Base-by-base conservation (phyloP, 345 rosid species). In the Rubroshorea leprosula region DNA sequence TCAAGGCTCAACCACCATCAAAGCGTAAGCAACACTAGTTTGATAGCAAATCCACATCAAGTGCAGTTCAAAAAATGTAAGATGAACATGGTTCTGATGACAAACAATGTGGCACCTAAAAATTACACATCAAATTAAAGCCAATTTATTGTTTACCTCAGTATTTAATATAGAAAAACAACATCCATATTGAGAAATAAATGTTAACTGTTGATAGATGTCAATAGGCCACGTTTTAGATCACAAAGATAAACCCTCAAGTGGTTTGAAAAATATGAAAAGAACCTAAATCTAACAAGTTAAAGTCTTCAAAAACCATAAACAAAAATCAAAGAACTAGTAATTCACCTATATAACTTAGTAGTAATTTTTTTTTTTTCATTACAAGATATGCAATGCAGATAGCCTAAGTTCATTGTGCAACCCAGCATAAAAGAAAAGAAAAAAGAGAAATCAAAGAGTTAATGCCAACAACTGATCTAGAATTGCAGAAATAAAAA, bases 1-100 rank as follows among this genome's bases (percentile, higher is more conserved):
- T n/a, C n/a, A 68, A 51, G 58, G 54, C 50, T 48, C 49, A 71
- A 68, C 73, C 12, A 57, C 60, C 60, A 31, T 57, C 58, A n/a
- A 50, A 16, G 1, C 39, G 22, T 20, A 64, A 63, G 57, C 66
- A 47, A 51, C 8, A 49, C 12, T 48, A 10, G 49, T 24, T 35
- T 49, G 47, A 17, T 44, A 31, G 15, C 11, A 39, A 31, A 11
- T 49, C 17, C 50, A 18, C 11, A 51, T 39, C 50, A 55, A 24
- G n/a, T n/a, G 5, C 50, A 15, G 16, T 31, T 16, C 58, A 17
- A 17, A 8, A 16, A 46, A 21, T 15, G 15, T n/a, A 25, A 23
- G 15, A n/a, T n/a, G n/a, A n/a, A n/a, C n/a, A 6, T 43, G 54
- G 49, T 29, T 41, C 53, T 61, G 27, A 41, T 41, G 54, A 56